Base-by-base conservation (phyloP, 208 protist species). In the Acanthamoeba divionensis region DNA sequence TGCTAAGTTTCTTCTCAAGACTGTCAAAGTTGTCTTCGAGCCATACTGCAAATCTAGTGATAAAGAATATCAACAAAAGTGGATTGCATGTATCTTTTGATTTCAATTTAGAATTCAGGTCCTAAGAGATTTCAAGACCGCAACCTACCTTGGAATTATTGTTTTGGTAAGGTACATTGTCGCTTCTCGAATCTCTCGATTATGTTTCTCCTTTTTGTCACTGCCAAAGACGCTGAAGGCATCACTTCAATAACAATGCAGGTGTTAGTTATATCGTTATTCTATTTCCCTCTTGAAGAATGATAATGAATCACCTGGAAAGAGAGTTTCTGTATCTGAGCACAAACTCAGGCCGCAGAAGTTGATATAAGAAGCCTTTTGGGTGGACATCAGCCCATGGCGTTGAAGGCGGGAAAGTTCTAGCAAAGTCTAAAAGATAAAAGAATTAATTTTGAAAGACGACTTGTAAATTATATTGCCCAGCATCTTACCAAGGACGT, bases 291-390 rank as follows among this genome's bases (percentile, higher is more conserved):
- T 45, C 24, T 3, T 1, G 1, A 1, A 80, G 45, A 55, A 50
- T n/a, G n/a, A n/a, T 26, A 55, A 62, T 13, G 29, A 47, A 85
- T 41, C 36, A 41, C 75, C 75, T 85, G 21, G 75, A 85, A 3
- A 90, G 87, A 1, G 87, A 67, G 12, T 48, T 57, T 10, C 15
- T 31, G 52, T 90, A 69, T 21, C 9, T 36, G 6, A 66, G 47
- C 13, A 80, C 87, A 47, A 80, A 85, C 69, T 80, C 63, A 31
- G 87, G 87, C 12, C 87, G 87, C 33, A 90, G 29, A 44, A 83
- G 67, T 15, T 63, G 63, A 33, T 90, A 80, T 21, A 90, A 60
- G 54, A 66, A 66, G 36, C 63, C 87, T 8, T 44, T 33, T 7
- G 87, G 63, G 26, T 80, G 62, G 10, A 15, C 33, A 44, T 73